These are phyloP conservation scores for Cudoniella acicularis DNA, from an alignment of 495 filamentous ascomycete genomes.

Conservation along the genomic window DNA sequence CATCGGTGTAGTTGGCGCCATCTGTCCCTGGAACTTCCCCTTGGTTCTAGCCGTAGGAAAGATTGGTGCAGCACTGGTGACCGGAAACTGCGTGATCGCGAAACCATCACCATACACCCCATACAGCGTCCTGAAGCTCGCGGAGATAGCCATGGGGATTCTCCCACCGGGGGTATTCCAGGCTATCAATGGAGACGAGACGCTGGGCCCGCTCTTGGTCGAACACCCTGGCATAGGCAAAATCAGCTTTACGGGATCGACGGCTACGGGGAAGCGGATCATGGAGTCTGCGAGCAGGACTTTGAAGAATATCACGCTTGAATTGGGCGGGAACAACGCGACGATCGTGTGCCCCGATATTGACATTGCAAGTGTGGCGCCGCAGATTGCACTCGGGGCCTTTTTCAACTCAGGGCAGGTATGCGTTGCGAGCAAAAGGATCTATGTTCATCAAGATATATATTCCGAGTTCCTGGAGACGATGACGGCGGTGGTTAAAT, in stretches of 20 bases:
- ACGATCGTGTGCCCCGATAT: conserved; percentile 96
- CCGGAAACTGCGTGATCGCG: conserved; percentile 44
- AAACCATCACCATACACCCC: conserved; percentile 39
- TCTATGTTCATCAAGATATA: conserved; percentile 5
- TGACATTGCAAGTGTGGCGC: conserved; percentile 88
- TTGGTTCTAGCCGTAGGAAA: conserved; percentile 38
- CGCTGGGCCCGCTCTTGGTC: conserved; percentile 48
- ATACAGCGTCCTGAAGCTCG: conserved; percentile 54
- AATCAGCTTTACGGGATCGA: conserved; percentile 57
- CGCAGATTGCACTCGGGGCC: conserved; percentile 95
- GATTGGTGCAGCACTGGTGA: conserved; percentile 39
- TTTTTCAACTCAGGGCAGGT: conserved; percentile 97
- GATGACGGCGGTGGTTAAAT: conserved; percentile 33
- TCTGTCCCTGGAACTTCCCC: conserved; percentile 53
- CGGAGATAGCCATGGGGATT: conserved; percentile 48
- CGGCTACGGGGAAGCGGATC: conserved; percentile 54
- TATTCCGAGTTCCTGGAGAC: background rate
- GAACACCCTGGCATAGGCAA: conserved; percentile 50
- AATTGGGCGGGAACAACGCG: conserved; percentile 94
- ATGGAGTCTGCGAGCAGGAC: conserved; percentile 90
- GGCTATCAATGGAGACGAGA: conserved; percentile 51
- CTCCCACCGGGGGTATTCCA: conserved; percentile 57
- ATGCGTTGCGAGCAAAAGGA: conserved; percentile 77
- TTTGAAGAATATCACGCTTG: conserved; percentile 95
- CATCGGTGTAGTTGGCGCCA: conserved; percentile 36